These are phyloP conservation scores for Polytrichum commune DNA, from an alignment of 225 moss, liverwort and hornwort species.

Conservation along the genomic window DNA sequence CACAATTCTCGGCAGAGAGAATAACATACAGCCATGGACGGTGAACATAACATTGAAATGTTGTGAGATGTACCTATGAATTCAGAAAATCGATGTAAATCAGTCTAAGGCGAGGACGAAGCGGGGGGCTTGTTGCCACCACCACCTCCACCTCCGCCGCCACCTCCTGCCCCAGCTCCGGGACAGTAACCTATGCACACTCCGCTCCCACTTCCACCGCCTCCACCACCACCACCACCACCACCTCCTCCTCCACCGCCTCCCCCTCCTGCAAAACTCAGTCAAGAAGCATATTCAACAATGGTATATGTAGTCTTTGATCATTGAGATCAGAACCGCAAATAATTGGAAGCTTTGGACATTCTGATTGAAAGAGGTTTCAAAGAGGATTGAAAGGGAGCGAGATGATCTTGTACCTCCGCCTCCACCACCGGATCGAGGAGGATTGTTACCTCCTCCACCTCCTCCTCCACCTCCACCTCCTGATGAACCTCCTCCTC, in stretches of 20 bases:
- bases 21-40: too few relatives aligned
- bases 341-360: too few relatives aligned
- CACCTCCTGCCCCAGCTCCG: slow-evolving; percentile 15
- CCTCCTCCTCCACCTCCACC: slow-evolving; percentile 7
- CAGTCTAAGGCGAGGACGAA: not conserved
- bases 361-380: too few relatives aligned
- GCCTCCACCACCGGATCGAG: not conserved
- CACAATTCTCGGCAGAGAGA: too few relatives aligned
- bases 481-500: slow-evolving; percentile 13
- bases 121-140: slow-evolving; percentile 17
- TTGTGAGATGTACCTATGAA: too few relatives aligned
- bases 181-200: slow-evolving; percentile 22
- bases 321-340: too few relatives aligned
- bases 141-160: slow-evolving; percentile 10
- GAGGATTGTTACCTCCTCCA: slow-evolving; percentile 11
- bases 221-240: not conserved
- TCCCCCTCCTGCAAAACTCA: not conserved
- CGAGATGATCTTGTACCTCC: not conserved
- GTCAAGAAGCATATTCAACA: too few relatives aligned
- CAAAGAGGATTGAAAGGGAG: too few relatives aligned
- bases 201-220: slow-evolving; percentile 5
- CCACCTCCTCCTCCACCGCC: not conserved
- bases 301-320: too few relatives aligned
- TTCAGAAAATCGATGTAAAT: too few relatives aligned
- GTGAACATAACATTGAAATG: too few relatives aligned